These are phyloP conservation scores for Zopfochytrium polystomum DNA, from an alignment of 371 early-diverging fungal species.

Conservation along the genomic window DNA sequence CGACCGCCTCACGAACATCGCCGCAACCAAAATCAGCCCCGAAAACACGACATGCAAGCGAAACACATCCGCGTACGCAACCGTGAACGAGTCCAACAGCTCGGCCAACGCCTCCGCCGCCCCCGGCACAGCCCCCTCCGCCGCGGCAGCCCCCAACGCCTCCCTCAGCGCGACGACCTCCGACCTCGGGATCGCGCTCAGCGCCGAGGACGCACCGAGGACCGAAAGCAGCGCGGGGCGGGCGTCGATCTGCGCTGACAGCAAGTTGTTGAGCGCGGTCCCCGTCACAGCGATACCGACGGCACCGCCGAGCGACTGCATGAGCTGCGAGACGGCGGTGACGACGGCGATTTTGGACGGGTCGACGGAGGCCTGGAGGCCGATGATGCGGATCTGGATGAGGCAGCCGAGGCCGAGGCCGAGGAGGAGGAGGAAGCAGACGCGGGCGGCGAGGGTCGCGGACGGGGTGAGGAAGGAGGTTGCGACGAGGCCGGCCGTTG, in stretches of 20 bases:
- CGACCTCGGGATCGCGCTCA: background rate
- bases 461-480: constrained; percentile 45
- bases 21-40: background rate
- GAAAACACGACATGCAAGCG: constrained; percentile 14
- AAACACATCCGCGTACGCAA: constrained; percentile 12
- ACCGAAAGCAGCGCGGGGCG: constrained; percentile 10
- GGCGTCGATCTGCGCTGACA: constrained; percentile 11
- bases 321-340: constrained; percentile 60
- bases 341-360: constrained; percentile 56
- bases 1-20: background rate
- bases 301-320: constrained; percentile 66
- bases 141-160: background rate
- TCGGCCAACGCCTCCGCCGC: background rate
- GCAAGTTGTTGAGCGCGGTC: constrained; percentile 50
- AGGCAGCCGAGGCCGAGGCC: constrained; percentile 52
- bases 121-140: background rate
- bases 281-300: constrained; percentile 63
- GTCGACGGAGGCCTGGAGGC: constrained; percentile 48
- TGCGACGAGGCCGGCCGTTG: constrained; percentile 48
- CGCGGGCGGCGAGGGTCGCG: constrained; percentile 43
- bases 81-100: constrained; percentile 9
- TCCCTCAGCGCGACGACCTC: constrained; percentile 7
- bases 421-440: constrained; percentile 48
- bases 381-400: constrained; percentile 48
- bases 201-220: background rate